Evolutionary conservation across 2,329 filamentous ascomycete species (phyloP), one percentile per base, ranked within the genome.

Genomic region (Colletotrichum viniferum): DNA sequence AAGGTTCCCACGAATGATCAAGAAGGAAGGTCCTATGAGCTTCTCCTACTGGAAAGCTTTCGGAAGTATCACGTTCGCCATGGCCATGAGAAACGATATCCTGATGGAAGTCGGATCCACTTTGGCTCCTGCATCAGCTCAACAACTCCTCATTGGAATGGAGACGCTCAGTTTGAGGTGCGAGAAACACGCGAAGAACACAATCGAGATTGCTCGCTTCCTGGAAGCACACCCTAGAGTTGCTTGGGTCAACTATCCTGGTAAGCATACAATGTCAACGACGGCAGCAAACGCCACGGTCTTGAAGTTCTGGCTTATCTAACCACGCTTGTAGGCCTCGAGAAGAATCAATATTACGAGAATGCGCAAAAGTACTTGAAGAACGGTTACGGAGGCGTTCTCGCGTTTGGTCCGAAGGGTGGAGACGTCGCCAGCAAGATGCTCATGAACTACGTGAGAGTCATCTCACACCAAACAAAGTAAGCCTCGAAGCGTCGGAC

Each of bases 381-480:
- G 18, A 86, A 91, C 69, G 93, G 93, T 3, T 93, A 91, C 76
- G 93, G 93, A 43, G 93, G 93, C 77, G 93, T 95, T 10, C 82
- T 95, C 69, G 93, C 91, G 1, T 93, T 95, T 78, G 93, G 93
- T 71, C 91, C 94, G 67, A 94, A 94, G 84, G 92, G 93, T 55
- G 90, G 90, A 70, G 89, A 87, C 70, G 85, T 84, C 65, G 91
- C 64, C 9, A 67, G 64, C 48, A 90, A 28, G 91, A 92, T 68
- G 89, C 52, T 81, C 79, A 81, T 18, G 90, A 95, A 24, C 93
- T 95, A 21, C 93, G 95, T 82, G 89, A 89, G 79, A 92, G 95
- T 83, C 93, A 94, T 87, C 84, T 95, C 80, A 92, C 94, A 77
- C 93, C 92, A 24, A 94, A 94, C 81, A 85, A 95, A 77, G 93